A percentile compares a stretch with the other conserved stretches of the same genome.
phyloP scores from a whole-genome alignment of 164 flowering plant species.

The Warburgia ugandensis region DNA sequence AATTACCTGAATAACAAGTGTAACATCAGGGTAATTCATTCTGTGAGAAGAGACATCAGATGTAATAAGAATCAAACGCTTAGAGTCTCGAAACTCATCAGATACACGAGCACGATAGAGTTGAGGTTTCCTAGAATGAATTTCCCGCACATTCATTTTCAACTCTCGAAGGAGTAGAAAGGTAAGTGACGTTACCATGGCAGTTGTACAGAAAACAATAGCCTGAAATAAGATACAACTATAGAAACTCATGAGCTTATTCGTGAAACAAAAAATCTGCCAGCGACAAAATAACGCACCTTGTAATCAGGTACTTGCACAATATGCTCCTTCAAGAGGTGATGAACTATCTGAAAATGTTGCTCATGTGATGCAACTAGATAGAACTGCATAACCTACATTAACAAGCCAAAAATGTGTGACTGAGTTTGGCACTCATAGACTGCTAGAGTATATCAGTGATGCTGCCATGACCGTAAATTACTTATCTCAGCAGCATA shows the following conservation, averaged over 20 bases:
- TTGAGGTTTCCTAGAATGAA: slow-evolving; percentile 85
- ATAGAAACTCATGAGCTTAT: neutral
- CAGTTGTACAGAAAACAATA: slow-evolving; percentile 85
- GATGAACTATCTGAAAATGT: slow-evolving; percentile 65
- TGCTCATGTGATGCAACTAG: slow-evolving; percentile 70
- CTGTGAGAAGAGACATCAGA: slow-evolving; percentile 95
- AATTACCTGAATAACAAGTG: slow-evolving; percentile 86
- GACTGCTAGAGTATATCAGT: neutral
- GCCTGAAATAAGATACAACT: slow-evolving; percentile 35
- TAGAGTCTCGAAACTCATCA: slow-evolving; percentile 78
- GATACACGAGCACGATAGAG: slow-evolving; percentile 60
- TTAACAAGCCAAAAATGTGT: slow-evolving; percentile 3
- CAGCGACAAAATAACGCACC: slow-evolving; percentile 27
- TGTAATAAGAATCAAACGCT: slow-evolving; percentile 62
- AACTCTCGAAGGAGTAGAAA: slow-evolving; percentile 62
- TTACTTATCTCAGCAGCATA: no score
- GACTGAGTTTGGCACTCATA: neutral
- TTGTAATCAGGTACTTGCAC: slow-evolving; percentile 56
- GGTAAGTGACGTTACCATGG: slow-evolving; percentile 79
- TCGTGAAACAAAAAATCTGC: neutral
- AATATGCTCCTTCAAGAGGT: slow-evolving; percentile 69
- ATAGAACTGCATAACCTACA: slow-evolving; percentile 76
- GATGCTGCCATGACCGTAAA: neutral
- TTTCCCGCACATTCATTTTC: slow-evolving; percentile 83
- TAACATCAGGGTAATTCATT: slow-evolving; percentile 89